Base-by-base conservation (phyloP, 139 green algal species). In the Coelastrella sp. region DNA sequence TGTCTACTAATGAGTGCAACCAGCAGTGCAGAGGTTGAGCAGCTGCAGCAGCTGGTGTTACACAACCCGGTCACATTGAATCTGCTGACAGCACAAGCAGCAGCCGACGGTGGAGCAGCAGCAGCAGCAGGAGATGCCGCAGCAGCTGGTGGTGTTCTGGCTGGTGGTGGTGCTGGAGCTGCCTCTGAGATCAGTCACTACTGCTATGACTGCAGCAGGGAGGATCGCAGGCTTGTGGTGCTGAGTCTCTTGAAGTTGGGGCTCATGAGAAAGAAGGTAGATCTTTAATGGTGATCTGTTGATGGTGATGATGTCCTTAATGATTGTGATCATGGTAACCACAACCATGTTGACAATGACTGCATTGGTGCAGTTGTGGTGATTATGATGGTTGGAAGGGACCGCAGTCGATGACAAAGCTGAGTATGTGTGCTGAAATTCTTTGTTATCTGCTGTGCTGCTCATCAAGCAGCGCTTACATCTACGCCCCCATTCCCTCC, bases 1-100 rank as follows among this genome's bases (percentile, higher is more conserved):
- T 98, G 94, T 89, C 85, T 99, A 86, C 94, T 99, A 17, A 96
- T 98, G 91, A 95, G 89, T 45, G 96, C 96, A 62, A 99, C 96
- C n/a, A 92, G 86, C 67, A 93, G 69, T 41, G 81, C 83, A 0
- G 95, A 97, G 30, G 90, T 98, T 66, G 92, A 98, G 86, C 79
- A 88, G 17, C 88, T 98, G 68, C 83, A 91, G 62, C 90, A 93
- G 84, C 90, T 99, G 43, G 91, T 99, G 64, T 92, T 99, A 85
- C 94, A 98, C 90, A 97, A 97, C 87, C 96, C 97, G 5, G 77
- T 95, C 17, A 86, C 80, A 0, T 88, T 99, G 21, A 92, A 98
- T 86, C 90, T 99, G 57, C 77, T 93, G 34, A 79, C 32, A 45
- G 38, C 27, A 41, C 64, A 5, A 23, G 79, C 79, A 48, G 34